Evolutionary conservation across 2,329 filamentous ascomycete species (phyloP), one percentile per base, ranked within the genome.

Genomic region (Verticillium isaacii): DNA sequence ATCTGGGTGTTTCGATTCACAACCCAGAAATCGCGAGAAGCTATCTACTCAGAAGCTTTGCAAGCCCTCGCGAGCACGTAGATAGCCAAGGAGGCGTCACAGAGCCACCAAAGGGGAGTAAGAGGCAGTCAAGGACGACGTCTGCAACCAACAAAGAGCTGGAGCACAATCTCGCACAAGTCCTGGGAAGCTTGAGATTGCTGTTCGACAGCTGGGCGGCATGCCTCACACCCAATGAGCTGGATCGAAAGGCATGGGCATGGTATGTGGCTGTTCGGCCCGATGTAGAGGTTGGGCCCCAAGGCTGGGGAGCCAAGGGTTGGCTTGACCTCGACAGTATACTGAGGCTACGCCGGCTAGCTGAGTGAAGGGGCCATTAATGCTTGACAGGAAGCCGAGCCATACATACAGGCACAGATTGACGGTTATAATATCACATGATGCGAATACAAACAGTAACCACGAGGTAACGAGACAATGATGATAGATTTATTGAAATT

Each of bases 231-330:
- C 75, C 77, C 4, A 79, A 83, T 17, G 91, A 96, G 68, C 77
- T 96, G 59, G 91, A 96, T 71, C 82, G 82, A 64, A 84, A 87
- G 63, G 90, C 91, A 19, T 96, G 92, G 91, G 78, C 78, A 12
- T 96, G 92, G 92, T 96, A 96, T 74, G 80, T 89, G 1, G 82
- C 84, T 25, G 86, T 93, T 23, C 80, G 93, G 65, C 92, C 92
- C 1, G 88, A 91, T 23, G 89, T 96, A 2, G 87, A 90, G 62
- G 76, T 81, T 61, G 93, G 92, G 0, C 85, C 85, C 57, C 85
- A 86, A 23, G 92, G 93, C 1, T 96, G 92, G 92, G 92, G 92
- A 32, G 90, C 89, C 14, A 95, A 94, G 73, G 91, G 90, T 1
- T 77, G 80, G 60, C 78, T 96, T 32, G 86, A 80, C 66, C 72